Evolutionary conservation across 495 filamentous ascomycete genomes (phyloP), one percentile per base, ranked within the genome.

Genomic region (Darksidea phi): DNA sequence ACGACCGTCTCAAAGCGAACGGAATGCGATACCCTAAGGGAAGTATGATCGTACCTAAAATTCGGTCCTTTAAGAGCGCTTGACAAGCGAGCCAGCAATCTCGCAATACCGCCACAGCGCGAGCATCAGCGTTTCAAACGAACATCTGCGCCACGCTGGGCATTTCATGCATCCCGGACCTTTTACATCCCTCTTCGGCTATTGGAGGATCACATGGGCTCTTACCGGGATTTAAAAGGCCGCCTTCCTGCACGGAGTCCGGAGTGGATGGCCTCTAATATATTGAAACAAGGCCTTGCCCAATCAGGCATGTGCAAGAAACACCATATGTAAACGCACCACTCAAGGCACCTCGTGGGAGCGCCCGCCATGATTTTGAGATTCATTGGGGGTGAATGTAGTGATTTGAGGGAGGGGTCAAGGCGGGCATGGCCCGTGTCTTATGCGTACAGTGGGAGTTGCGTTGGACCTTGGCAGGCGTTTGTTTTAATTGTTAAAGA

Each of bases 241-340:
- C 36, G 10, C 15, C 7, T 11, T n/a, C 4, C 11, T 47, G 42
- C 41, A 17, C 52, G 60, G 47, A 57, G 18, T 57, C 46, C 60
- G 52, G 53, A 57, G 43, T 57, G 17, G 54, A 13, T 24, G 25
- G 24, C 41, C 6, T 18, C 21, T 43, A 45, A 42, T 34, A 7
- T 24, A 12, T n/a, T 57, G 61, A 63, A 58, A 63, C 61, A 58
- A 37, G 8, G 28, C 34, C 11, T 57, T 57, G 37, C 61, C 61
- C 4, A 34, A 58, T 53, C 11, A 38, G 46, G 53, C 47, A 51
- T 50, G 45, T 25, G 54, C 42, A 36, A 6, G 41, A 6, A 4
- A 43, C 13, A 20, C 4, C 41, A 15, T 43, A 7, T 38, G 32
- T 37, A 51, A 51, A 41, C 25, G 1, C 24, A 32, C 54, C 54